Base-by-base conservation (phyloP, 371 early-diverging fungal species). In the Apophysomyces elegans region DNA sequence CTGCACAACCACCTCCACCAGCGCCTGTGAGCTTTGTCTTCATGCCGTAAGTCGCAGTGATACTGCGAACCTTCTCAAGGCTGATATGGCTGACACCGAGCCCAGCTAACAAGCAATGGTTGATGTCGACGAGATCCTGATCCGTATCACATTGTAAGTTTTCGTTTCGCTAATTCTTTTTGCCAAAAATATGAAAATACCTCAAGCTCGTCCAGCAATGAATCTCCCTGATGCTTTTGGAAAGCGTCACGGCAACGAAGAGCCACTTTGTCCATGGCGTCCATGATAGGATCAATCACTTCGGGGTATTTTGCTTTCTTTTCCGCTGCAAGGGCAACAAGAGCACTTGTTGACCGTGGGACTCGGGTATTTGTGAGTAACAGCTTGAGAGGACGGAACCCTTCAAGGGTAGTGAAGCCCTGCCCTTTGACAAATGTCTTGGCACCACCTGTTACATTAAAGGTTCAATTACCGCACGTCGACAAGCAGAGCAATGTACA, bases 1-100 rank as follows among this genome's bases (percentile, higher is more conserved):
- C 71, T 9, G 93, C 92, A 70, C 99, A 98, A 2, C 99, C 99
- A 37, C 99, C 99, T 38, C 99, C 99, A 37, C 99, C 98, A n/a
- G 95, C 96, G 18, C 98, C 99, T 0, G 99, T 98, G 46, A 98
- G 78, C 75, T 98, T 98, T 11, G 95, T 85, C 38, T 84, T 82
- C 61, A 96, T 74, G 0, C 88, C 87, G 59, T 81, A 74, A 37
- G 68, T 58, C 0, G 77, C 76, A 0, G 96, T 86, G 13, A 93
- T 86, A 11, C 74, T 72, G n/a, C 90, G 80, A 12, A 98, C 84
- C 54, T 78, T 84, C 59, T 97, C 97, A 4, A 98, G 75, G 37
- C 87, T 76, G 18, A 89, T 84, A 77, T 97, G 97, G 47, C 93
- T 88, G 2, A 96, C 96, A 11, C 94, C 94, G 60, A 93, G 75